phyloP scores from a whole-genome alignment of 2,329 filamentous ascomycete genomes.

The Microdochium trichocladiopsis region DNA sequence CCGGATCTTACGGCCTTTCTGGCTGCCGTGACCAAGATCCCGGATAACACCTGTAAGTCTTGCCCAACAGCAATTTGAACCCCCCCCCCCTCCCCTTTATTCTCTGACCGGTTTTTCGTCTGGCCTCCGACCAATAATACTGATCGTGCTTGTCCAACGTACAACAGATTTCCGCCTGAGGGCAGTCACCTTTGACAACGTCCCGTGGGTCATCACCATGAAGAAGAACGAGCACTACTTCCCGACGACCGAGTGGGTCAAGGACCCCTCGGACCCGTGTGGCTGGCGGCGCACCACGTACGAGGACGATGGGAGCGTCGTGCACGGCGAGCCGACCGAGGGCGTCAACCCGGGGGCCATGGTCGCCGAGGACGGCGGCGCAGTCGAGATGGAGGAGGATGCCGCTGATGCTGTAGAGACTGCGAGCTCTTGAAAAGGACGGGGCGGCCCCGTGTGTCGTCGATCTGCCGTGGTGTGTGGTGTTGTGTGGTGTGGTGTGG shows the following conservation, averaged over 20 bases:
- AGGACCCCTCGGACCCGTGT: conserved; percentile 49
- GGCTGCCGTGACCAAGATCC: conserved; percentile 74
- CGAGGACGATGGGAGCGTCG: conserved; percentile 40
- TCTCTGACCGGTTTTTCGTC: conserved; percentile 7
- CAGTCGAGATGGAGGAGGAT: conserved; percentile 31
- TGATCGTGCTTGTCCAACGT: too few species aligned
- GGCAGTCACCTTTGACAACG: conserved; percentile 97
- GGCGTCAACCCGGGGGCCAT: conserved; percentile 28
- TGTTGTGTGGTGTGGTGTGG: too few species aligned
- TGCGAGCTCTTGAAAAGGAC: not conserved
- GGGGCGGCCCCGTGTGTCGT: too few species aligned
- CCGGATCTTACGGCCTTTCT: conserved; percentile 78
- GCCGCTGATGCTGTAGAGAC: conserved; percentile 2
- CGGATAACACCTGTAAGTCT: conserved; percentile 82
- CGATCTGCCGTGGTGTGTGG: too few species aligned
- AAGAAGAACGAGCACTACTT: conserved; percentile 99
- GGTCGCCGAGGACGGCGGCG: conserved; percentile 27
- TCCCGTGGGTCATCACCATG: conserved; percentile 99
- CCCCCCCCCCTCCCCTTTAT: not conserved
- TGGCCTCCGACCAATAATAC: too few species aligned
- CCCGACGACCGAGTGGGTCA: conserved; percentile 64
- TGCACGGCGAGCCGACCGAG: conserved; percentile 47
- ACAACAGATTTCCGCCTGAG: conserved; percentile 78
- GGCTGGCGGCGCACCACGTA: conserved; percentile 60
- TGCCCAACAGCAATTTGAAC: too few species aligned